Conservation (phyloP, 768 basidiomycete species). For the Hygrocybe coccinea region DNA sequence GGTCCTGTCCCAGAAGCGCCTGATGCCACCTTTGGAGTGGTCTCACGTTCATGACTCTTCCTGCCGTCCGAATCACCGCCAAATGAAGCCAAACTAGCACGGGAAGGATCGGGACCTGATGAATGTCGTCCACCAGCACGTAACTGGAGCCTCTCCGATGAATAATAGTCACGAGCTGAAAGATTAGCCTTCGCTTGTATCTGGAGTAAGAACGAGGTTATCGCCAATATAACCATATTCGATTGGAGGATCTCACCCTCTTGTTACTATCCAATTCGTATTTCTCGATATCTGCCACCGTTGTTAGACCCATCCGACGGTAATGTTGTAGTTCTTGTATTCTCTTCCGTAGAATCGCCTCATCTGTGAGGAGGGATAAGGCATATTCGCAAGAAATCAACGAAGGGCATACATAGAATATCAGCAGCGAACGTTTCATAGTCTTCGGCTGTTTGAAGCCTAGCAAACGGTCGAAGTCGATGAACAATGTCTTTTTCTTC, state of each 20-base stretch:
- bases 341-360: conserved; percentile 77
- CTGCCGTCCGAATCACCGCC: conserved; percentile 48
- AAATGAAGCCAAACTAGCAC: conserved; percentile 37
- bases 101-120: conserved; percentile 50
- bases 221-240: neutral
- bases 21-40: conserved; percentile 48
- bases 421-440: conserved; percentile 86
- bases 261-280: conserved; percentile 73
- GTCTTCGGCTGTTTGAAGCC: conserved; percentile 86
- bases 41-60: conserved; percentile 57
- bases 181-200: conserved; percentile 57
- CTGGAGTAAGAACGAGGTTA: conserved; percentile 28
- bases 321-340: conserved; percentile 91
- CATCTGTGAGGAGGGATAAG: conserved; percentile 49
- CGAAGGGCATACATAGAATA: conserved; percentile 66
- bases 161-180: conserved; percentile 47
- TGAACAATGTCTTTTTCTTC: conserved; percentile 91
- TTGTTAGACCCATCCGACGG: conserved; percentile 78
- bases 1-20: conserved; percentile 31
- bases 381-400: neutral
- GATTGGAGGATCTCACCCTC: conserved; percentile 43
- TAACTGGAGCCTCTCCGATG: conserved; percentile 48
- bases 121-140: conserved; percentile 51
- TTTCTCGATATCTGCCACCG: conserved; percentile 84
- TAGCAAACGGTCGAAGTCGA: conserved; percentile 85